Base-by-base conservation (phyloP, 2,329 filamentous ascomycete genomes). In the Orbilia oligospora region DNA sequence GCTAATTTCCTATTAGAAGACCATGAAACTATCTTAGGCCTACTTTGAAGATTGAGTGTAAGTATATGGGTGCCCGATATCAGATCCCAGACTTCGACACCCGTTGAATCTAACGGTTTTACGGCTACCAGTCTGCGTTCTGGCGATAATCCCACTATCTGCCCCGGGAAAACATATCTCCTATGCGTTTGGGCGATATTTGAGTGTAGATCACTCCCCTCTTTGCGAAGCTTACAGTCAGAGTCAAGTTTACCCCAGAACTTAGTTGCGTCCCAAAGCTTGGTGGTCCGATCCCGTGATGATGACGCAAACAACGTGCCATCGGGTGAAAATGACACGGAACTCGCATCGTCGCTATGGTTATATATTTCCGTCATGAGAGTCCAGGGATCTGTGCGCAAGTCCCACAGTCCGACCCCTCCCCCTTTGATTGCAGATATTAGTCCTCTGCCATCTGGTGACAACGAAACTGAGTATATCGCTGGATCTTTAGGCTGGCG, bases 391-490 rank as follows among this genome's bases (percentile, higher is more conserved):
- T 38, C 36, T 38, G 16, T 56, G 14, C 36, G 12, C 36, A 22
- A 10, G 14, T 49, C 46, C 18, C 46, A 49, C 20, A 49, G 18
- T 8, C 3, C 5, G 24, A 49, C 10, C 2, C 10, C 12, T 9
- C 36, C 36, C 8, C 12, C 2, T 2, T 5, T 38, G 36, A 10
- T 48, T 20, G 18, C 38, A 8, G 38, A 75, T 20, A 41, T 24
- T 18, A 75, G 33, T 3, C n/a, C 38, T 44, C 20, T 68, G n/a
- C 71, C 63, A 30, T 68, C 51, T 18, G 63, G 27, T 30, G 27
- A 30, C 6, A 30, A 30, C 6, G 27, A 30, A 3, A 30, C 3
- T 30, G 27, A 30, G 27, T 6, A 3, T 30, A 30, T n/a, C n/a
- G n/a, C 27, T 30, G 27, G 3, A 30, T 6, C 6, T 30, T 3